Base-by-base conservation (phyloP, 1,284 basidiomycete species). In the Boletus semigastroideus region DNA sequence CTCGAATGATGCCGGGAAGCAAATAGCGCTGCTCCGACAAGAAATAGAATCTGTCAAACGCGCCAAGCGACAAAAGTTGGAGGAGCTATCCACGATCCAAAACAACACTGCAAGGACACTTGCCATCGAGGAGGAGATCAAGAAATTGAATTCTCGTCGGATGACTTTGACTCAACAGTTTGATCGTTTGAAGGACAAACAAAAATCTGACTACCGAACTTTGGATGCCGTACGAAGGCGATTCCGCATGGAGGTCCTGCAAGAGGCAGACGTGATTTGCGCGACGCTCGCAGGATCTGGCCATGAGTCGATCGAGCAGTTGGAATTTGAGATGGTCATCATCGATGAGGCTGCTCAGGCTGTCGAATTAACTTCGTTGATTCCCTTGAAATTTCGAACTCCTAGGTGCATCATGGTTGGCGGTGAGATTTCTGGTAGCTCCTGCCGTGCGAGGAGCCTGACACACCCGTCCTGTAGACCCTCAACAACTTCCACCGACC, bases 281-380 rank as follows among this genome's bases (percentile, higher is more conserved):
- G 82, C 88, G 28, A 99, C 97, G 0, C 78, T 99, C 8, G 93
- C 94, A 4, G 94, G 94, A 30, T 82, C 95, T 8, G 97, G 96
- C 2, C 92, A 98, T 62, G 94, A 98, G 38, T 82, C 83, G 49
- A 76, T 99, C 45, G 84, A 90, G 51, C 77, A 84, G 14, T 85
- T 93, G 60, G 90, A 94, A 49, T 98, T 98, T 65, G 94, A 98
- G 62, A 93, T 97, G 68, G 85, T 99, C 57, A 87, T 99, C 64
- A 97, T 99, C 58, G 97, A 99, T 66, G 97, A 99, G 71, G 97
- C 97, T 1, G 96, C 96, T 1, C 97, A 99, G 71, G 91, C 95
- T 5, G 90, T 98, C 43, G 97, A 99, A 70, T 78, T 98, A 51
- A 95, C 92, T 64, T 93, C 94, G n/a, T 73, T 99, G 53, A 99